A percentile compares a stretch with the other conserved stretches of the same genome.
These are phyloP conservation scores for Cotoneaster glaucophyllus DNA, from an alignment of 306 rosid genomes.

Conservation along the genomic window DNA sequence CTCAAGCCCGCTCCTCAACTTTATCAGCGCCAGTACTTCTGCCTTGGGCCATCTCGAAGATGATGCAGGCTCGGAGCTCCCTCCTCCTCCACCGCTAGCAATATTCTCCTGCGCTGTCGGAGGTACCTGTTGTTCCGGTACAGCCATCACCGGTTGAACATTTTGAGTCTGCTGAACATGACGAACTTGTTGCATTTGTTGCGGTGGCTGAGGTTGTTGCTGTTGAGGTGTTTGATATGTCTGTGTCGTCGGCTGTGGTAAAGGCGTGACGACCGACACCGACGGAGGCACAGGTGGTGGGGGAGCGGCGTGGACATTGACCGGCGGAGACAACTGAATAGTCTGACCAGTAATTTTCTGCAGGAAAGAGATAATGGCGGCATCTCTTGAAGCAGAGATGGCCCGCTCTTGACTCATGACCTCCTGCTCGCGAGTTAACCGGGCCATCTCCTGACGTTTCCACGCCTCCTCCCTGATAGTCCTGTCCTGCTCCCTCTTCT, in stretches of 20 bases:
- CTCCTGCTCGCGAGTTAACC: conserved; percentile 32
- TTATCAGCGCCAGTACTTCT: conserved; percentile 37
- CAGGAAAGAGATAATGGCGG: conserved; percentile 37
- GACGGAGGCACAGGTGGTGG: conserved; percentile 13
- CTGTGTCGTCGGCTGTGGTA: not conserved
- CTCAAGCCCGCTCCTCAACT: conserved; percentile 37
- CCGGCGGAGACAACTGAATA: conserved; percentile 23
- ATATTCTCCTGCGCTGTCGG: conserved; percentile 1
- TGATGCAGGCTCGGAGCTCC: conserved; percentile 9
- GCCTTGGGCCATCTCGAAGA: conserved; percentile 48
- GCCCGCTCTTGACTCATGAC: conserved; percentile 34
- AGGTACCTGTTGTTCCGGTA: conserved; percentile 16
- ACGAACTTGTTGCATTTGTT: not conserved
- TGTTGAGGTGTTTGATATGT: not conserved
- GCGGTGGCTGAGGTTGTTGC: not conserved
- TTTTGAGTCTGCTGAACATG: not conserved
- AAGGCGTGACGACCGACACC: not conserved
- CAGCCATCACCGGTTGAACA: conserved; percentile 1
- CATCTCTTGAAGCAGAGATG: conserved; percentile 35
- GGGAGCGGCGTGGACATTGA: conserved; percentile 3
- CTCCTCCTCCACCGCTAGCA: conserved; percentile 13
- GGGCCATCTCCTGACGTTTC: conserved; percentile 39
- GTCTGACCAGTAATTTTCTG: conserved; percentile 44
- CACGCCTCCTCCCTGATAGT: conserved; percentile 40
- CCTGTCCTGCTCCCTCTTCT: conserved; percentile 39